Conservation (phyloP, 768 basidiomycete species). For the Tricholoma furcatifolium region DNA sequence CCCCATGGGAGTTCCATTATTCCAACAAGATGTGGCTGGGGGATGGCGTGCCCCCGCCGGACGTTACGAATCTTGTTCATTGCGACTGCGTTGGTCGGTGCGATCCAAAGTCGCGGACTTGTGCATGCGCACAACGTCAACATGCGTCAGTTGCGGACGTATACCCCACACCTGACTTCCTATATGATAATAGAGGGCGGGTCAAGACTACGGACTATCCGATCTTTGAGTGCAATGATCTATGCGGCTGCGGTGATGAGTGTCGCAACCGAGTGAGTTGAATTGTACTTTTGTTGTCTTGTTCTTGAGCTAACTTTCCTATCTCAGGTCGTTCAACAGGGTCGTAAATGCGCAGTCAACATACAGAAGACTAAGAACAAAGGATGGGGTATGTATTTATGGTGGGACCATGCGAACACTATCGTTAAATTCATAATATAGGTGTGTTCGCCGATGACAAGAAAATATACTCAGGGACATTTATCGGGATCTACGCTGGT, state of each 20-base stretch:
- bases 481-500: slow-evolving; percentile 83
- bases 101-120: slow-evolving; percentile 70
- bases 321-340: slow-evolving; percentile 77
- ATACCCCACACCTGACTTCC: slow-evolving; percentile 44
- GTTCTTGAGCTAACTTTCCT: not conserved
- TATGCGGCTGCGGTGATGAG: slow-evolving; percentile 77
- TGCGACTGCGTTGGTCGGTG: slow-evolving; percentile 80
- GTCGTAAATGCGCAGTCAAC: slow-evolving; percentile 59
- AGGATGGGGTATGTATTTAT: slow-evolving; percentile 72
- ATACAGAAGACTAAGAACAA: slow-evolving; percentile 73
- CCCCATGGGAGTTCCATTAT: slow-evolving; percentile 87
- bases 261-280: slow-evolving; percentile 76
- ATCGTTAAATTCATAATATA: slow-evolving; percentile 23
- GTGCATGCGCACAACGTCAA: slow-evolving; percentile 68
- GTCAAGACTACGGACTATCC: slow-evolving; percentile 54
- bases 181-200: slow-evolving; percentile 62
- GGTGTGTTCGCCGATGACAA: slow-evolving; percentile 70
- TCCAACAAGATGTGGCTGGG: slow-evolving; percentile 80
- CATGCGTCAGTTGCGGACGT: slow-evolving; percentile 34
- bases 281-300: not conserved
- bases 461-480: slow-evolving; percentile 67
- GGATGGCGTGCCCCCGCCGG: slow-evolving; percentile 65
- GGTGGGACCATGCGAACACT: not conserved
- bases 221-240: slow-evolving; percentile 84
- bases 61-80: slow-evolving; percentile 52